Base-by-base conservation (phyloP, 2,329 filamentous ascomycete genomes). In the Thielaviopsis musarum region DNA sequence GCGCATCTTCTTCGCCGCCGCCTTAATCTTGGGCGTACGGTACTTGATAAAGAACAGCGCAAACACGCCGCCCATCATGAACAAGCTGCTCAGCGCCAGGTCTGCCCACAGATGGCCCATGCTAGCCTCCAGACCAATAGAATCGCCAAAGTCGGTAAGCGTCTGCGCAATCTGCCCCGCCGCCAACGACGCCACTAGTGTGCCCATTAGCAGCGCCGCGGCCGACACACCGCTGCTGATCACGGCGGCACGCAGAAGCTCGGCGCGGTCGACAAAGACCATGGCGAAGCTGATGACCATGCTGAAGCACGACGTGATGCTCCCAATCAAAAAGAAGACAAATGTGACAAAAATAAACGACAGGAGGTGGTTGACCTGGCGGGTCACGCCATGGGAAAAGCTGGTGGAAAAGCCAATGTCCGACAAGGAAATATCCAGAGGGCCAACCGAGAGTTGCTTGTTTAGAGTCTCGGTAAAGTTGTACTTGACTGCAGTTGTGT, bases 281-380 rank as follows among this genome's bases (percentile, higher is more conserved):
- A 56, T 64, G 48, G 59, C 54, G 1, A 67, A 66, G 26, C 69
- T 64, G 65, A 72, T 65, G 60, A 76, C 62, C 49, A 71, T 69
- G 9, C 64, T 69, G 56, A 72, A 57, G 55, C 68, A 71, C 15
- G 66, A 65, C 1, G 79, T 65, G 65, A 78, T 72, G 34, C 71
- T 69, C 58, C 69, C 72, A 1, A 80, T 62, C 49, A 75, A 71
- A 66, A 75, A 79, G 59, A 81, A 66, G 56, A 77, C 67, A 65
- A 77, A 76, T 54, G 77, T 67, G 26, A 70, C 72, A n/a, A 75
- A 66, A 4, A 80, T 70, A n/a, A 73, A 69, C 17, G 67, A 66
- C 65, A 79, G 78, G 65, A 80, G 68, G n/a, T 71, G 67, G 67
- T 77, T 69, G 63, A 81, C 66, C n/a, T 72, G 72, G 51, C 73